A percentile compares a stretch with the other conserved stretches of the same genome.
These are phyloP conservation scores for Termitomyces sp. DNA, from an alignment of 768 basidiomycete species.

Conservation along the genomic window DNA sequence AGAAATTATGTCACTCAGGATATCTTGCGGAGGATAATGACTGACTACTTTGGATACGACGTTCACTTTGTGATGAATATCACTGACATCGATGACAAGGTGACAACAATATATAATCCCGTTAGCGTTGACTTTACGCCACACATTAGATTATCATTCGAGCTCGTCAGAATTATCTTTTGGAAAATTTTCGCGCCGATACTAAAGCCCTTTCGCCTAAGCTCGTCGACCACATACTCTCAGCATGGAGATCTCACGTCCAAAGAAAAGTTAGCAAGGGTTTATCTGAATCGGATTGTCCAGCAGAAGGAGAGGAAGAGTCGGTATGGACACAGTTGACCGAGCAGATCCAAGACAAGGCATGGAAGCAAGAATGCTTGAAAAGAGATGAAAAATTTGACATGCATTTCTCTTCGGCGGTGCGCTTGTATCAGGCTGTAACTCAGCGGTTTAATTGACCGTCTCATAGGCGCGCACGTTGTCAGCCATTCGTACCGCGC, in stretches of 20 bases:
- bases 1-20: slow-evolving; percentile 98
- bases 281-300: slow-evolving; percentile 47
- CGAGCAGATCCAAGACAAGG: slow-evolving; percentile 44
- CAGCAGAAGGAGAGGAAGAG: slow-evolving; percentile 46
- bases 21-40: slow-evolving; percentile 82
- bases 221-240: slow-evolving; percentile 52
- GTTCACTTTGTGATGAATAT: slow-evolving; percentile 99
- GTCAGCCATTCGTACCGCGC: slow-evolving; percentile 50
- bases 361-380: slow-evolving; percentile 69
- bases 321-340: slow-evolving; percentile 52
- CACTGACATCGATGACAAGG: slow-evolving; percentile 99
- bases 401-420: slow-evolving; percentile 81
- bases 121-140: not conserved
- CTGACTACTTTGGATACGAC: slow-evolving; percentile 96
- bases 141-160: slow-evolving; percentile 80
- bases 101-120: slow-evolving; percentile 26
- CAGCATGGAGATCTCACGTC: slow-evolving; percentile 67
- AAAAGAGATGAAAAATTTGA: slow-evolving; percentile 89
- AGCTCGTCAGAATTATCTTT: slow-evolving; percentile 75
- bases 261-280: slow-evolving; percentile 61
- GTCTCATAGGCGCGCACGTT: slow-evolving; percentile 42
- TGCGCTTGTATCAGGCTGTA: slow-evolving; percentile 33
- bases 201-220: slow-evolving; percentile 50
- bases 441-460: slow-evolving; percentile 14
- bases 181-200: slow-evolving; percentile 57